Evolutionary conservation across 306 rosid genomes (phyloP), one percentile per base, ranked within the genome.

Genomic region (Vigna hirtella): DNA sequence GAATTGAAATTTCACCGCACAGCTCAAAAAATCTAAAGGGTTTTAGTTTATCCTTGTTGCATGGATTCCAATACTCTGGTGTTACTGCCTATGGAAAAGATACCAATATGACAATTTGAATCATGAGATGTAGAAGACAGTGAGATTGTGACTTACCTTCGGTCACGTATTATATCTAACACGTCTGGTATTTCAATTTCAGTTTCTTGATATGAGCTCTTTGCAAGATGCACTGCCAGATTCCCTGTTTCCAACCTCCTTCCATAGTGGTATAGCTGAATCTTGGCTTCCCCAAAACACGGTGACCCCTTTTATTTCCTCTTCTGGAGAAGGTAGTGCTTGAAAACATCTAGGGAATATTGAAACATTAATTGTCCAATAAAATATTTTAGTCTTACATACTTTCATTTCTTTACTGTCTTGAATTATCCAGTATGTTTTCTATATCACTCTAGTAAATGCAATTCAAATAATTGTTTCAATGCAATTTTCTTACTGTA

Each of bases 181-280:
- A 9, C 69, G 68, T 47, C 17, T 49, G 30, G 57, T 57, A 69
- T 64, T 8, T 73, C 76, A 70, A 45, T 79, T 84, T 71, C 89
- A 94, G 98, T 94, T 85, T 79, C 76, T 89, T 84, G 97, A 90
- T 83, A 80, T 88, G 88, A 87, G 84, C 88, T 88, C 96, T 78
- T 84, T 94, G 82, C 89, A 89, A 72, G 83, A 86, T 82, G 89
- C 93, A 76, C 89, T 89, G 72, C 98, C 98, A 47, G 80, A 85
- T 84, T 43, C 84, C 51, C 82, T 83, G 81, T 82, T 89, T 83
- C 83, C 93, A 28, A 61, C 98, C 69, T 56, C 87, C 72, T 88
- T 84, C 76, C 68, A 81, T 64, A 87, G 77, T 61, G 93, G 81
- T 84, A 78, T 83, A 45, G 77, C 90, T 78, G 90, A 89, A 74